Conservation (phyloP, 2,329 filamentous ascomycete genomes). For the Cytospora mali region DNA sequence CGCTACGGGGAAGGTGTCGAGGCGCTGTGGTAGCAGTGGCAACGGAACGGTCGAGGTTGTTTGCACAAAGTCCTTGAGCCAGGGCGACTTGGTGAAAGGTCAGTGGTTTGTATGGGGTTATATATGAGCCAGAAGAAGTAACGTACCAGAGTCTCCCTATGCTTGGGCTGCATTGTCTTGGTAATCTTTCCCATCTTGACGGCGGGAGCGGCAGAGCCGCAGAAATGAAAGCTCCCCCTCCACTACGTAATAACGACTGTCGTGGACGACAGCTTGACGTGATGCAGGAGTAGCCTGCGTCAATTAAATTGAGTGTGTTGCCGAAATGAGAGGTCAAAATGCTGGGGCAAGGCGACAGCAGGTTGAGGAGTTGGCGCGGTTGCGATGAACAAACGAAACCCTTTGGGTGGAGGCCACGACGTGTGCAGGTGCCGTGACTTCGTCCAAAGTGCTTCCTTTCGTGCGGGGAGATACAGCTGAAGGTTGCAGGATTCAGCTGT, state of each 20-base stretch:
- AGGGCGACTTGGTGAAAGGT: slow-evolving; percentile 69
- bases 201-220: slow-evolving; percentile 62
- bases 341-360: neutral
- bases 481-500: slow-evolving; percentile 11
- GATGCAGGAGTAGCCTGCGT: slow-evolving; percentile 38
- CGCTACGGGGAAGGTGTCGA: slow-evolving; percentile 74
- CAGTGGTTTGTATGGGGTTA: slow-evolving; percentile 31
- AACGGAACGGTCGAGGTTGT: slow-evolving; percentile 69
- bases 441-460: neutral
- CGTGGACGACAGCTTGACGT: slow-evolving; percentile 45
- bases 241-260: slow-evolving; percentile 50
- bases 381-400: slow-evolving; percentile 18
- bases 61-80: slow-evolving; percentile 79
- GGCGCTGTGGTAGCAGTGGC: slow-evolving; percentile 74
- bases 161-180: slow-evolving; percentile 68
- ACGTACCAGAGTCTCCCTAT: slow-evolving; percentile 67
- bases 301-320: neutral
- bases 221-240: slow-evolving; percentile 56
- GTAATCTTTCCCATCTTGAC: slow-evolving; percentile 70
- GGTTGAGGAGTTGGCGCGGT: slow-evolving; percentile 16
- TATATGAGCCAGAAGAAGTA: slow-evolving; percentile 5
- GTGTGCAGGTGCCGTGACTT: slow-evolving; percentile 28
- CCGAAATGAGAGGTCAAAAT: neutral
- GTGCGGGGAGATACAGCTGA: slow-evolving; percentile 4
- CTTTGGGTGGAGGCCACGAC: slow-evolving; percentile 22